Conservation (phyloP, 176 grass and related monocot genomes). For the Oryza rufipogon region DNA sequence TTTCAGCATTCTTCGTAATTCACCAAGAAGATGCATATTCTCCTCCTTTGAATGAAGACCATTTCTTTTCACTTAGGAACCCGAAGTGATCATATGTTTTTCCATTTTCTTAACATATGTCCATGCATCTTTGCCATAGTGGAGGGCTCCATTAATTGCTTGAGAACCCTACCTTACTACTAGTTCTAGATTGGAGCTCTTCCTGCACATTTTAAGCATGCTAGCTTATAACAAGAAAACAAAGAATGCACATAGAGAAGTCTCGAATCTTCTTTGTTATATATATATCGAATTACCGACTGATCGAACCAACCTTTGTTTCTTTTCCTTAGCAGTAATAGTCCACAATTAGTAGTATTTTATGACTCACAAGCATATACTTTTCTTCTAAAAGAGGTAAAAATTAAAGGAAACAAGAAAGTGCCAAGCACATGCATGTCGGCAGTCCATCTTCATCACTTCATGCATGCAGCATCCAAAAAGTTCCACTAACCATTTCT, state of each 20-base stretch:
- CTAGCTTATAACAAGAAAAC: constrained; percentile 14
- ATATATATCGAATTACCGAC: not conserved
- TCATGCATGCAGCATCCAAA: constrained; percentile 1
- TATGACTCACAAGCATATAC: constrained; percentile 27
- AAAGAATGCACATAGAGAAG: constrained; percentile 8
- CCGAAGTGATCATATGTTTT: not conserved
- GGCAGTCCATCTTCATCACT: not conserved
- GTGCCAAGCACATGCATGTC: not conserved
- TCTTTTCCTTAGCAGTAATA: not conserved
- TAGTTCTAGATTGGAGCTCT: not conserved
- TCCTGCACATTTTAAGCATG: constrained; percentile 48
- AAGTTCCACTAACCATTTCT: not conserved
- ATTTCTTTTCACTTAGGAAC: constrained; percentile 26
- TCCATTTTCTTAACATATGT: not conserved
- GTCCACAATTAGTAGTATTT: constrained; percentile 28
- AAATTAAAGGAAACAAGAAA: constrained; percentile 7
- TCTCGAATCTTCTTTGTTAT: not conserved
- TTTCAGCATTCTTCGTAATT: constrained; percentile 29
- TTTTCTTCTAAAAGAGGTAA: constrained; percentile 12
- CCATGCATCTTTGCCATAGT: constrained; percentile 28
- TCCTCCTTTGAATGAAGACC: constrained; percentile 18
- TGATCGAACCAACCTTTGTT: not conserved
- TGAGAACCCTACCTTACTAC: constrained; percentile 29
- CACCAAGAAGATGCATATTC: constrained; percentile 31
- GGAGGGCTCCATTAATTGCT: constrained; percentile 43